A percentile compares a stretch with the other conserved stretches of the same genome.
Evolutionary conservation across 495 filamentous ascomycete genomes (phyloP).

Genomic region (Neurospora sp.): DNA sequence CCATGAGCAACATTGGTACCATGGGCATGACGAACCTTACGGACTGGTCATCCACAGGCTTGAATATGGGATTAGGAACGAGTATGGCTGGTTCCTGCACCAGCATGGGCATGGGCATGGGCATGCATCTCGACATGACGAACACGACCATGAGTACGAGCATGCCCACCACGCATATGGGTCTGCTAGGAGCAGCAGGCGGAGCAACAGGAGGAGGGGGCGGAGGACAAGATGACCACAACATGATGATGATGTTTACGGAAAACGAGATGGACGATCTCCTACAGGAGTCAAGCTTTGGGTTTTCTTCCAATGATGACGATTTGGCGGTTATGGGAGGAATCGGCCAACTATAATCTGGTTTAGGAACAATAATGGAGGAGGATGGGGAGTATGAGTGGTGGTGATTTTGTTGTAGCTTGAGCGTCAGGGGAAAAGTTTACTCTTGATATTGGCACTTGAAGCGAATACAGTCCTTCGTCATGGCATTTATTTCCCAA

Average conservation of each 20-base stretch:
- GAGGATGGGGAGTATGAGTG: slow-evolving; percentile 3
- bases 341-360: neutral
- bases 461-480: neutral
- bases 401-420: neutral
- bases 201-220: neutral
- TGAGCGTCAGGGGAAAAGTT: neutral
- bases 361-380: neutral
- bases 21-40: neutral
- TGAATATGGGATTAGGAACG: neutral
- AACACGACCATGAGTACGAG: neutral
- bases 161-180: neutral
- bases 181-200: neutral
- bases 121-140: neutral
- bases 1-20: neutral
- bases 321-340: neutral
- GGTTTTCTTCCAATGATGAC: slow-evolving; percentile 5
- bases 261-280: slow-evolving; percentile 30
- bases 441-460: neutral
- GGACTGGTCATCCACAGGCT: neutral
- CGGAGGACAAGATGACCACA: slow-evolving; percentile 1
- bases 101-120: neutral
- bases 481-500: neutral
- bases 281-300: slow-evolving; percentile 28
- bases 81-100: neutral
- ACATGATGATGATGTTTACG: slow-evolving; percentile 22